phyloP scores from a whole-genome alignment of 164 flowering plant genomes.

The Akebia trifoliata region DNA sequence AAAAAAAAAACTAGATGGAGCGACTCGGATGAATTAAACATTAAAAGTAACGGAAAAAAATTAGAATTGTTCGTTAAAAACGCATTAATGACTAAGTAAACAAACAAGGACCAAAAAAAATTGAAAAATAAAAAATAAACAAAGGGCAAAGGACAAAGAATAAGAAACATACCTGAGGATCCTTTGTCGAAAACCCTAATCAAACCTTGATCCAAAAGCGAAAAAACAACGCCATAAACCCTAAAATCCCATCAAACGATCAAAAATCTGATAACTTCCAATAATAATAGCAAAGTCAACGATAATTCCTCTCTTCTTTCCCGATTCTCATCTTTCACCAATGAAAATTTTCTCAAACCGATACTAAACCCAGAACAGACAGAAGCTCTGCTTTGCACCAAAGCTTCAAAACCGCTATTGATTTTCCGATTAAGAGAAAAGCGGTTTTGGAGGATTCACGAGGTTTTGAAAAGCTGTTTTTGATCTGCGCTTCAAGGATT shows the following conservation, averaged over 20 bases:
- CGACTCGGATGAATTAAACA: background rate
- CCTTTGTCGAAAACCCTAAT: slow-evolving; percentile 19
- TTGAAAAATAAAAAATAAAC: background rate
- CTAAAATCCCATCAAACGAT: slow-evolving; percentile 11
- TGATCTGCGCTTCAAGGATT: background rate
- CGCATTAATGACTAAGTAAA: background rate
- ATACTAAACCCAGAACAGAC: background rate
- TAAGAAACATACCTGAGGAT: slow-evolving; percentile 12
- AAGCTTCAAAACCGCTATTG: slow-evolving; percentile 1
- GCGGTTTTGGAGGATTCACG: background rate
- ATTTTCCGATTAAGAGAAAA: background rate
- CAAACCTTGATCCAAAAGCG: background rate
- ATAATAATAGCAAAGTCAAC: background rate
- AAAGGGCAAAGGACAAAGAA: slow-evolving; percentile 10
- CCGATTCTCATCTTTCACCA: slow-evolving; percentile 15
- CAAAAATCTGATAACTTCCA: slow-evolving; percentile 11
- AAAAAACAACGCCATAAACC: slow-evolving; percentile 7
- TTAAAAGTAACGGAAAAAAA: background rate
- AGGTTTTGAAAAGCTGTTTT: background rate
- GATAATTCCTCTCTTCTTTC: slow-evolving; percentile 1
- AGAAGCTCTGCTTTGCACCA: background rate
- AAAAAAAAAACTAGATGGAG: no score
- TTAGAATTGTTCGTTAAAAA: no score
- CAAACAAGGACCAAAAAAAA: background rate
- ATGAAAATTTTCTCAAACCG: background rate